A percentile compares a stretch with the other conserved stretches of the same genome.
Conservation (phyloP, 2,329 filamentous ascomycete genomes). For the Aureobasidium vineae region DNA sequence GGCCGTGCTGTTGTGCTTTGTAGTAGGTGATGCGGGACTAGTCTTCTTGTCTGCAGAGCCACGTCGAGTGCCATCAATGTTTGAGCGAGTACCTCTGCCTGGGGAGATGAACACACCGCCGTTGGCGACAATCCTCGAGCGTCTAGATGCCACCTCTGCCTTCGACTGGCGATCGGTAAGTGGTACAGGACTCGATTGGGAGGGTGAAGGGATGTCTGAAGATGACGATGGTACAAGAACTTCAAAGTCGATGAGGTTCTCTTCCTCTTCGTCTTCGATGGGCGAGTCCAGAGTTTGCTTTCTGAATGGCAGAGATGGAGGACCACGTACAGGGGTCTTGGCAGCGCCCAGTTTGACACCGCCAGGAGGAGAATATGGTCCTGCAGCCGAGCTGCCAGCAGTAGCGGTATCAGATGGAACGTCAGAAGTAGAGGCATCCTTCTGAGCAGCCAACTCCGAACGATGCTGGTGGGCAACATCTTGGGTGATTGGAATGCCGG, state of each 20-base stretch:
- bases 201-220: not conserved
- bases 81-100: not conserved
- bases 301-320: not conserved
- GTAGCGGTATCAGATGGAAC: slow-evolving; percentile 6
- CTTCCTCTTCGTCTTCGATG: slow-evolving; percentile 17
- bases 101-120: not conserved
- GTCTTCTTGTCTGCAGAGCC: not conserved
- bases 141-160: not conserved
- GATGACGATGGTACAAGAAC: slow-evolving; percentile 28
- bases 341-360: slow-evolving; percentile 13
- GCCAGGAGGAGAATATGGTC: not conserved
- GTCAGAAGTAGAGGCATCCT: not conserved
- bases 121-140: not conserved
- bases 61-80: not conserved
- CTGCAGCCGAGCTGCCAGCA: not conserved
- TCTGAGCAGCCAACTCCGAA: not conserved
- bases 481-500: not conserved
- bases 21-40: not conserved
- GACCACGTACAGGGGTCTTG: slow-evolving; percentile 14
- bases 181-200: not conserved
- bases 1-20: not conserved
- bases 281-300: slow-evolving; percentile 30
- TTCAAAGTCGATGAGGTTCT: slow-evolving; percentile 35
- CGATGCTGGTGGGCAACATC: not conserved
- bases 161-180: not conserved